These are phyloP conservation scores for Fusarium sp. DNA, from an alignment of 2,329 filamentous ascomycete species.

Conservation along the genomic window DNA sequence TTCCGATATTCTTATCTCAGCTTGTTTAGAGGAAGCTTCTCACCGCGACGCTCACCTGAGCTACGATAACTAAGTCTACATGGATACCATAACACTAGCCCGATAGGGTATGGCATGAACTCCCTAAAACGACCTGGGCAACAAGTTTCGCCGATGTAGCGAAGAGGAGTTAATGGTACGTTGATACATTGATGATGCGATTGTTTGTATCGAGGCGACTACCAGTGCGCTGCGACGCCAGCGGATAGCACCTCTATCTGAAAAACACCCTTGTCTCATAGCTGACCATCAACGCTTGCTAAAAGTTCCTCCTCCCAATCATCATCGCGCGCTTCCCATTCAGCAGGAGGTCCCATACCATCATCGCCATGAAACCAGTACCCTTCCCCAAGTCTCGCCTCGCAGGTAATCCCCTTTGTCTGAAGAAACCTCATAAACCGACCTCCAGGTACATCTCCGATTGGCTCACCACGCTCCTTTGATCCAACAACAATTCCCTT, in stretches of 20 bases:
- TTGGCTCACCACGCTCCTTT: neutral
- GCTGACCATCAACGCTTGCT: neutral
- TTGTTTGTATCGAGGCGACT: neutral
- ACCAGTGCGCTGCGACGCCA: fast-evolving
- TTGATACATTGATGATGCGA: neutral
- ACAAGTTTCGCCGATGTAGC: neutral
- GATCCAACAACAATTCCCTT: neutral
- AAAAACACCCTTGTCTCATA: no score
- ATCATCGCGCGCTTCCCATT: neutral
- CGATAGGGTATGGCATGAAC: neutral
- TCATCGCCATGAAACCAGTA: neutral
- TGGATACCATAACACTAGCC: neutral
- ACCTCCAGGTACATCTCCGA: neutral
- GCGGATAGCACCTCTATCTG: fast-evolving
- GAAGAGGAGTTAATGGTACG: neutral
- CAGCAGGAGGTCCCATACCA: neutral
- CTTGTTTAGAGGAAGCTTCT: neutral
- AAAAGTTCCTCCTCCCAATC: neutral
- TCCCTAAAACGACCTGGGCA: neutral
- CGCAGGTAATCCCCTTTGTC: neutral
- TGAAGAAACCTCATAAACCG: neutral
- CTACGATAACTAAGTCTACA: neutral
- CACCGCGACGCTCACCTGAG: neutral
- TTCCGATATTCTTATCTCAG: fast-evolving
- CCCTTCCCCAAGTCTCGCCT: neutral